Percentiles rank a stretch among this genome's conserved stretches.
phyloP scores from a whole-genome alignment of 208 protist species.

The Angomonas ambiguus region DNA sequence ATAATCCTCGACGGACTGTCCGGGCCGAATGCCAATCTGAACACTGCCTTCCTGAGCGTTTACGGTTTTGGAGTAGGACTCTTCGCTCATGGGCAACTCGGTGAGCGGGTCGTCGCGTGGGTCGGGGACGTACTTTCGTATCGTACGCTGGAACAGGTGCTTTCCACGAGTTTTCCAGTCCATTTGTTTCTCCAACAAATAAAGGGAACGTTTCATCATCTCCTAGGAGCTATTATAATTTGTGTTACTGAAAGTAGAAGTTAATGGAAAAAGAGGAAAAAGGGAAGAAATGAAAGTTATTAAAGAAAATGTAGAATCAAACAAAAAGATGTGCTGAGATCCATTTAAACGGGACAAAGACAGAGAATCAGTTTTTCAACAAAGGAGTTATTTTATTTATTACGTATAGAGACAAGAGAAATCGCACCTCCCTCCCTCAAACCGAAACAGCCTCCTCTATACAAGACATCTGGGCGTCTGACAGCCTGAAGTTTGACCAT shows the following conservation, averaged over 20 bases:
- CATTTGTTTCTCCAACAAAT: constrained; percentile 13
- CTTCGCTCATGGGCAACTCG: constrained; percentile 62
- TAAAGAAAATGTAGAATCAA: background rate
- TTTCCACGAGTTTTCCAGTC: constrained; percentile 55
- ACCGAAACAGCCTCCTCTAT: constrained; percentile 59
- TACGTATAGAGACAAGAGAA: no score
- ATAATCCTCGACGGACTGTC: constrained; percentile 84
- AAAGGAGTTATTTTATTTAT: background rate
- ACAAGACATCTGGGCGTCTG: constrained; percentile 31
- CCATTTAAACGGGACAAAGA: constrained; percentile 3
- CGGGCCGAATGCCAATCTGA: constrained; percentile 72
- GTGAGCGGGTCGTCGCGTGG: constrained; percentile 79
- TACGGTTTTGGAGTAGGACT: constrained; percentile 57
- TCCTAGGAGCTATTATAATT: background rate
- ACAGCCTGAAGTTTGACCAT: constrained; percentile 36
- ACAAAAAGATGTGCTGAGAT: constrained; percentile 1
- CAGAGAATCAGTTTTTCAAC: no score
- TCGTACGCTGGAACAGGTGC: constrained; percentile 44
- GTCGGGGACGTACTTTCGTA: constrained; percentile 75
- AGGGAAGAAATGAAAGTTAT: background rate
- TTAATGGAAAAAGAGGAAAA: background rate
- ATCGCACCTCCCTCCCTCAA: constrained; percentile 17
- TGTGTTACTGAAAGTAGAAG: background rate
- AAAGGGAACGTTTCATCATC: background rate
- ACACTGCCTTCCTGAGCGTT: constrained; percentile 75